Base-by-base conservation (phyloP, 768 basidiomycete genomes). In the Serendipita sp. region DNA sequence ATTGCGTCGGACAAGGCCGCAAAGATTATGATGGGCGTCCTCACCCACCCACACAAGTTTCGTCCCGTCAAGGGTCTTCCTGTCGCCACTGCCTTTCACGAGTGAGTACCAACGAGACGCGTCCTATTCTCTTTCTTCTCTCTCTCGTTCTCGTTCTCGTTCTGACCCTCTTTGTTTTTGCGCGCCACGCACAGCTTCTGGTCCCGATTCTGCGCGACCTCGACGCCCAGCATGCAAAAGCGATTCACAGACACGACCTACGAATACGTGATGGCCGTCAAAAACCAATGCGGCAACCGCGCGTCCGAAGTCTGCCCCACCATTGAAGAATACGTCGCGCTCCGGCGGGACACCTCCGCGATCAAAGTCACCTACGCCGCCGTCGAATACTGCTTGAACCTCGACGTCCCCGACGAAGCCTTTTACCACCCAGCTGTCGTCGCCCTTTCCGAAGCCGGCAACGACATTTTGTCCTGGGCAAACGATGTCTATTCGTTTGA, bases 401-500 rank as follows among this genome's bases (percentile, higher is more conserved):
- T 90, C 50, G 76, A 85, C 68, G 81, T 90, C 61, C 89, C 89
- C 1, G 86, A 88, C 70, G 83, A 84, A 68, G 86, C 90, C 62
- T 86, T 88, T 81, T 81, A 86, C 16, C 83, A 90, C 68, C 85
- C 85, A n/a, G 72, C 81, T 61, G 76, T 91, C 62, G 76, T 74
- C 61, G 79, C 76, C 67, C 77, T 91, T 26, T 84, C 82, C 34
- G 84, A 90, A 72, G 84, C 85, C 14, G 77, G 86, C 42, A 90
- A 90, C 65, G 89, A 90, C 70, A 77, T 90, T 62, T 86, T 90
- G 66, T 84, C 88, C 43, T 89, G 86, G 87, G 88, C 87, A 20
- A 90, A 90, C 68, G 88, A 90, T 72, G 81, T 90, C 69, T 90
- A 88, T 73, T 90, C 88, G 22, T 90, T 83, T 76, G 88, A 89